Percentiles rank a stretch among this genome's conserved stretches.
phyloP scores from a whole-genome alignment of 2,329 filamentous ascomycete genomes.

The Neofusicoccum umdonicola region DNA sequence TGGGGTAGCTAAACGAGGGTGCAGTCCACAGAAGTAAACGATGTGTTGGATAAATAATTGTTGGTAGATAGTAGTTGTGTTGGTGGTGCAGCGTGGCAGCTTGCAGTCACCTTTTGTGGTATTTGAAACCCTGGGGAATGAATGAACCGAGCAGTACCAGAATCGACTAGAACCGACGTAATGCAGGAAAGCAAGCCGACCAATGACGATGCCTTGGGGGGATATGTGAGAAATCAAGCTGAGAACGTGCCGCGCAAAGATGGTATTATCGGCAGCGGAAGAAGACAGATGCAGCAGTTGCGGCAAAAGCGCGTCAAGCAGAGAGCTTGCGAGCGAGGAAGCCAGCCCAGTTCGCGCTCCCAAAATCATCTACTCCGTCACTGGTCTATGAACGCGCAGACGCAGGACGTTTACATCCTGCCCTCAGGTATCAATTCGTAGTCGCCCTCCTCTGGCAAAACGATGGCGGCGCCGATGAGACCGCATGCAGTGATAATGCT shows the following conservation, averaged over 20 bases:
- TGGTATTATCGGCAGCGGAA: neutral
- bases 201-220: neutral
- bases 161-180: neutral
- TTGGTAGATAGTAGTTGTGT: neutral
- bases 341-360: conserved; percentile 4
- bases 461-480: conserved; percentile 64
- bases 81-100: neutral
- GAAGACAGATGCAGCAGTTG: neutral
- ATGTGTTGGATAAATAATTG: neutral
- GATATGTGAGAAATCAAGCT: neutral
- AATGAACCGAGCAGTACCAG: neutral
- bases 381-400: neutral
- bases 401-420: conserved; percentile 1
- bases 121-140: neutral
- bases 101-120: neutral
- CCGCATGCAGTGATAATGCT: conserved; percentile 54
- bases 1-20: conserved; percentile 4
- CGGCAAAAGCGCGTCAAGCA: neutral
- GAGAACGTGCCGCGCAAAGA: neutral
- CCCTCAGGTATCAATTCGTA: conserved; percentile 69
- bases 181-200: neutral
- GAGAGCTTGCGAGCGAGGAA: conserved; percentile 7
- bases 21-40: neutral
- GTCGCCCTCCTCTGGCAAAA: conserved; percentile 76
- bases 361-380: neutral